Evolutionary conservation across 352 stramenopile genomes (phyloP), one percentile per base, ranked within the genome.

Genomic region (Globisporangium irregulare): DNA sequence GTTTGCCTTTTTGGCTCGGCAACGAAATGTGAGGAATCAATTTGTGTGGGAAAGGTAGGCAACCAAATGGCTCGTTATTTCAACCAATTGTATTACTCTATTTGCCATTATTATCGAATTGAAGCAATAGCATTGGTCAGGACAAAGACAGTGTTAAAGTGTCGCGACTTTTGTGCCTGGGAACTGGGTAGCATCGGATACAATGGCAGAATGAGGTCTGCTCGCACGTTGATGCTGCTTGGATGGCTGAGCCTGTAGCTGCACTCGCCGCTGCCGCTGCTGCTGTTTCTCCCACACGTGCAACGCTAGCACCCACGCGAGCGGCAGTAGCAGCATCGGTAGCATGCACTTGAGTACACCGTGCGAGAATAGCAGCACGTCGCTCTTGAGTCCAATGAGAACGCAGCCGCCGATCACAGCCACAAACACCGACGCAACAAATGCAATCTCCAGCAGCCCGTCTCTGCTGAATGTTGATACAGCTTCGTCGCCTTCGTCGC

Each of bases 241-340:
- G 32, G 24, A 4, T 46, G 12, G 12, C 38, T 20, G 18, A 24
- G 43, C 15, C 18, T 22, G 43, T 51, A n/a, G 18, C 18, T 51
- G 43, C 6, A 50, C 18, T 50, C 22, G 57, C 10, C 34, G 27
- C 27, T 32, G 27, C 3, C 27, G 27, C 65, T 61, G 34, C 48
- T 48, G 29, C 29, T 67, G 24, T 46, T 67, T 60, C 59, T 92
- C 84, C 80, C 78, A 90, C 20, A 78, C 24, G 29, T 90, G 68
- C 20, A 92, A 74, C 41, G 71, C 67, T 15, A 68, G 24, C 46
- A 90, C 63, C 79, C 79, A 91, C 8, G 65, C 63, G 18, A 84
- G 48, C 1, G 84, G 84, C 51, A 90, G 62, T 4, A 82, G 27
- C 15, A 90, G 66, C 71, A 89, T 84, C 5, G 77, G 75, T 25